These are phyloP conservation scores for Coccomyxa sp. DNA, from an alignment of 139 green algal genomes.

Conservation along the genomic window DNA sequence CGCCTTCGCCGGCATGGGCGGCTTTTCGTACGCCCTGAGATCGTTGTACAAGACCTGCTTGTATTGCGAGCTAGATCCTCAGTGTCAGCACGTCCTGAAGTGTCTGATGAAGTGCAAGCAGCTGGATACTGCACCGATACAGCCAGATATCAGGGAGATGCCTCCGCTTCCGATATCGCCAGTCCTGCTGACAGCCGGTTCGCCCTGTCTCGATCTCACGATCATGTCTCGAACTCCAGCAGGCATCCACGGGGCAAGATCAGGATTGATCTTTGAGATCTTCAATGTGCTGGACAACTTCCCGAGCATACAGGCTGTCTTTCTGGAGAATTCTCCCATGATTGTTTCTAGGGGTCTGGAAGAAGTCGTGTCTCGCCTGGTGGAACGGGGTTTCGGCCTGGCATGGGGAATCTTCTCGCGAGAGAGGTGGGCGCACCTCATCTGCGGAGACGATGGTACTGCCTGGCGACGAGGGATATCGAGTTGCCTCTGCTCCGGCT, in stretches of 20 bases:
- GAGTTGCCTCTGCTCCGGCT: not conserved
- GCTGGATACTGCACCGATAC: not conserved
- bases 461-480: not conserved
- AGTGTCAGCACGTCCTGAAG: not conserved
- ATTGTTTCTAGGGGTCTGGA: not conserved
- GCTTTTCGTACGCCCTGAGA: not conserved
- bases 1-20: not conserved
- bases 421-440: not conserved
- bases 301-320: not conserved
- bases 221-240: not conserved
- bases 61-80: not conserved
- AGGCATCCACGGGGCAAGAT: not conserved
- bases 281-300: not conserved
- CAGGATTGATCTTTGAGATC: conserved; percentile 1
- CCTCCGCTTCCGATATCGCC: not conserved
- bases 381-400: not conserved
- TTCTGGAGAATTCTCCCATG: not conserved
- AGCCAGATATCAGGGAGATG: not conserved
- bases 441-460: not conserved
- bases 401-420: not conserved
- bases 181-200: not conserved
- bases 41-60: not conserved
- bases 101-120: conserved; percentile 1
- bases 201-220: not conserved
- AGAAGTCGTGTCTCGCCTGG: not conserved